Conservation (phyloP, 306 rosid species). For the Dicorynia guianensis region DNA sequence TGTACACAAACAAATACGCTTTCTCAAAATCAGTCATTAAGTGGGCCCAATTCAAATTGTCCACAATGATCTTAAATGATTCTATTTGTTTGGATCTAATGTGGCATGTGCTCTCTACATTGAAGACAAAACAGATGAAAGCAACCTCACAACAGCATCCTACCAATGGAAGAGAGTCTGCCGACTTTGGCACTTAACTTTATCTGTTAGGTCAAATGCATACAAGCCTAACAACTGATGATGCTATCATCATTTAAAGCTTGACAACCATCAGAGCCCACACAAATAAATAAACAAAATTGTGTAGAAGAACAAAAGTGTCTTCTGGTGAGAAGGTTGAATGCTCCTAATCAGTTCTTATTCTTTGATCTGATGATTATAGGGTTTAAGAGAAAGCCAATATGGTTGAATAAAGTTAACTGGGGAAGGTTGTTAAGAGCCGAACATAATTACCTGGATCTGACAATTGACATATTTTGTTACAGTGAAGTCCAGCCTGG, state of each 20-base stretch:
- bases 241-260: background rate
- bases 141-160: constrained; percentile 33
- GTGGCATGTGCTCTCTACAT: constrained; percentile 18
- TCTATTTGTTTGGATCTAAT: constrained; percentile 27
- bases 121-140: constrained; percentile 41
- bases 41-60: constrained; percentile 24
- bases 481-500: background rate
- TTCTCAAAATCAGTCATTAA: background rate
- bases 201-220: background rate
- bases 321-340: background rate
- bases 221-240: constrained; percentile 2
- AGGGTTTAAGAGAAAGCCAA: background rate
- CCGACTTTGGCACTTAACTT: background rate
- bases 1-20: constrained; percentile 9
- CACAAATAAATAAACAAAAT: background rate
- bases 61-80: background rate
- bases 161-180: constrained; percentile 5
- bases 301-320: constrained; percentile 7
- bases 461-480: background rate
- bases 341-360: background rate
- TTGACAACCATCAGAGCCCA: constrained; percentile 5
- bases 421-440: constrained; percentile 2
- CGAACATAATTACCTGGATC: background rate
- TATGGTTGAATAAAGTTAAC: background rate
- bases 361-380: constrained; percentile 4